Evolutionary conservation across 352 stramenopile species (phyloP), one percentile per base, ranked within the genome.

Genomic region (Pythium rhizo-oryzae): DNA sequence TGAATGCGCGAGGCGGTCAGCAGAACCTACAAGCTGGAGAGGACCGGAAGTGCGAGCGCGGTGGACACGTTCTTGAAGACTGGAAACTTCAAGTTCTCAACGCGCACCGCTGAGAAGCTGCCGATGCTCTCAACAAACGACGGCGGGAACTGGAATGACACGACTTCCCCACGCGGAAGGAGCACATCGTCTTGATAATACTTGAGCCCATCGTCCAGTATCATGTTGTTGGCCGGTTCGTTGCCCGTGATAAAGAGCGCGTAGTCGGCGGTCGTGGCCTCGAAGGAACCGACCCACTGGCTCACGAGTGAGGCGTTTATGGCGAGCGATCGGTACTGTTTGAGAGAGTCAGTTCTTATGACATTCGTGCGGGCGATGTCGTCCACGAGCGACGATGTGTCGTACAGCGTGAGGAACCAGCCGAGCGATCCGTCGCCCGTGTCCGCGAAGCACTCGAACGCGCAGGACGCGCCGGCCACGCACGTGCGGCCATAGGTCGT

Each of bases 171-270:
- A 1, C 4, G 44, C 25, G 59, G 47, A 6, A 56, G 47, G n/a
- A 21, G 6, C 28, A 33, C 28, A 6, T 33, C 28, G 28, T 33
- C 28, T 2, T 33, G 2, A 33, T 33, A 33, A 13, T 24, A 1
- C 30, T 21, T n/a, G n/a, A n/a, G n/a, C 56, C 8, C 28, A 7
- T 33, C 28, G 28, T 33, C 28, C 28, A 33, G 28, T 33, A 7
- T 6, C 28, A 66, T 24, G n/a, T 68, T 28, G 41, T 68, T 68
- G 15, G 61, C 61, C 9, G 61, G 24, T 46, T 68, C 61, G 30
- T 68, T 68, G n/a, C 61, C 61, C 11, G 37, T 21, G 41, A 68
- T 18, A 19, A 55, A 68, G 5, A 68, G 24, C 12, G 49, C 1
- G 13, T 19, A 2, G n/a, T 47, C 2, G 6, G n/a, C 8, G 2